Base-by-base conservation (phyloP, 257 asterid genomes). In the Salvia miltiorrhiza region DNA sequence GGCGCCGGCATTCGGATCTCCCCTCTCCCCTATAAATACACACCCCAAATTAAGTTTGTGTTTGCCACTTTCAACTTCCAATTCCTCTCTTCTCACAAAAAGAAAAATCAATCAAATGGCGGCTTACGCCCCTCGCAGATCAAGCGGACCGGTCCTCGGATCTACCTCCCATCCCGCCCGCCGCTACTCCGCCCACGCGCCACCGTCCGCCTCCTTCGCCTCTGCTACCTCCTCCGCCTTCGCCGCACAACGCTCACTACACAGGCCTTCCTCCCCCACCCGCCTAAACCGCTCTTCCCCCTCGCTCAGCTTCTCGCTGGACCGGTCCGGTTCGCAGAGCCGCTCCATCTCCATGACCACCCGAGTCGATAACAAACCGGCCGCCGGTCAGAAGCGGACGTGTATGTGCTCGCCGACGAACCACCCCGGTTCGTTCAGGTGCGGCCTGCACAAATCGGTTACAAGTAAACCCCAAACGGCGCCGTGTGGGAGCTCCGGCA, bases 371-470 rank as follows among this genome's bases (percentile, higher is more conserved):
- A 35, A 35, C 9, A 73, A 76, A 24, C 24, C 69, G n/a, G 72
- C 66, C 1, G 13, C 37, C 64, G 52, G 28, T 48, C 79, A 32
- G 80, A 87, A 69, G 81, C 58, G 76, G 73, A 59, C 86, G 35
- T 87, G 94, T 40, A 73, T 77, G 90, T 87, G 94, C 70, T 82
- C 94, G 7, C 94, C 90, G 7, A 85, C 90, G 0, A 87, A 70
- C 49, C 94, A 87, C 76, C 90, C 94, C 5, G 94, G 94, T 9
- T 87, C 94, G 59, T 87, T 87, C 76, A 72, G 94, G 37, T 87
- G 94, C 79, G 78, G 90, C 61, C 70, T 83, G 30, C 94, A 87
- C 65, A 87, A 83, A 47, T 9, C 68, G 23, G 44, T 12, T 21
- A 10, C 70, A 39, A 50, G 52, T 9, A 63, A 23, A 1, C 0